Evolutionary conservation across 1,139 yeast genomes (phyloP).

Genomic region (Diutina catenulata): DNA sequence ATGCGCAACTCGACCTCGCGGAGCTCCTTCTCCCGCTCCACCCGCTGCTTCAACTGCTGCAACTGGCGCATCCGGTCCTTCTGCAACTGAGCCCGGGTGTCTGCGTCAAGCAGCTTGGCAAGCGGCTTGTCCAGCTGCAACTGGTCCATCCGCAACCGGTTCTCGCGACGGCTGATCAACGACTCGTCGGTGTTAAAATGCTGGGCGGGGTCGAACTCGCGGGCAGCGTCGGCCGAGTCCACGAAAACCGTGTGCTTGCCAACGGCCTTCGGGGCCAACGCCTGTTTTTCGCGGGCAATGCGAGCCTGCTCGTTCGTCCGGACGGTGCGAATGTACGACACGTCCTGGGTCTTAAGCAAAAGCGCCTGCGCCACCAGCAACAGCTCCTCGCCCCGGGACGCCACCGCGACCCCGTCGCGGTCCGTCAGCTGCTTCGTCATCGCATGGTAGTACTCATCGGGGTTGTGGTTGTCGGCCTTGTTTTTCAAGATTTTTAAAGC

Average conservation of each 20-base stretch:
- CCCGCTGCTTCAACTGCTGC: constrained; percentile 40
- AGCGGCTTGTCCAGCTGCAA: constrained; percentile 29
- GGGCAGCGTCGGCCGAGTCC: constrained; percentile 44
- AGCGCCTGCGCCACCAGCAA: constrained; percentile 67
- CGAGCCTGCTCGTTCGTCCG: constrained; percentile 57
- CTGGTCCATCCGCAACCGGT: constrained; percentile 57
- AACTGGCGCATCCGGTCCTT: constrained; percentile 49
- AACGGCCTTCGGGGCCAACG: constrained; percentile 38
- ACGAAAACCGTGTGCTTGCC: constrained; percentile 85
- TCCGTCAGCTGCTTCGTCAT: constrained; percentile 69
- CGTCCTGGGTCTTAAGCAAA: constrained; percentile 79
- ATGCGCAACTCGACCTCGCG: constrained; percentile 58
- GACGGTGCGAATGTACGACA: constrained; percentile 70
- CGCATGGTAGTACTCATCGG: constrained; percentile 95
- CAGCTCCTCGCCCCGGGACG: constrained; percentile 55
- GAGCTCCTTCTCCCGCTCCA: constrained; percentile 59
- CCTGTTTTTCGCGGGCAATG: constrained; percentile 48
- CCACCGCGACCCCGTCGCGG: constrained; percentile 48
- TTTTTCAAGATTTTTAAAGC: constrained; percentile 64
- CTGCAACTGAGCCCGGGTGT: constrained; percentile 32
- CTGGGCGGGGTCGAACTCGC: constrained; percentile 48
- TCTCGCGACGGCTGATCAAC: constrained; percentile 54
- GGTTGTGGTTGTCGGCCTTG: constrained; percentile 67
- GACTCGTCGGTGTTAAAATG: constrained; percentile 61
- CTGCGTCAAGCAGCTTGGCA: constrained; percentile 15